A percentile compares a stretch with the other conserved stretches of the same genome.
Conservation (phyloP, 805 yeast species). For the Cyberlindnera japonica region DNA sequence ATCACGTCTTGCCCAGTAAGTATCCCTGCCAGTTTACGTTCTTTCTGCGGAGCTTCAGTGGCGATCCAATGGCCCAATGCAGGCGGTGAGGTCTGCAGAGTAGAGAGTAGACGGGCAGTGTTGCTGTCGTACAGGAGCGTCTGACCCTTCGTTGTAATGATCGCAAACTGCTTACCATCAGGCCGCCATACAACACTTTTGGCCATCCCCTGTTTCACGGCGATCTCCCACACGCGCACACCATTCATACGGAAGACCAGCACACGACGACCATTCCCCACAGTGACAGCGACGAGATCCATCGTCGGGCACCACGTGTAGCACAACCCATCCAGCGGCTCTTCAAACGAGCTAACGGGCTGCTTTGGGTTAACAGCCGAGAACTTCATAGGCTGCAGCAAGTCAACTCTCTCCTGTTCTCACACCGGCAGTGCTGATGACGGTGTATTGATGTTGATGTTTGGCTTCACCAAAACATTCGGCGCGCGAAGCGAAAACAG, state of each 20-base stretch:
- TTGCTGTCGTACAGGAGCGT: constrained; percentile 44
- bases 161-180: constrained; percentile 40
- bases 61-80: constrained; percentile 20
- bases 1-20: constrained; percentile 29
- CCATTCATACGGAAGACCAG: constrained; percentile 54
- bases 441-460: background rate
- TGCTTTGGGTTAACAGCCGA: constrained; percentile 1
- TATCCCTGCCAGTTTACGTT: constrained; percentile 23
- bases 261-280: constrained; percentile 41
- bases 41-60: background rate
- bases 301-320: constrained; percentile 47
- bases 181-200: constrained; percentile 32
- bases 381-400: no score
- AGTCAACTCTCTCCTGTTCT: no score
- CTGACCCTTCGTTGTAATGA: constrained; percentile 41
- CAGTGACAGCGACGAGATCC: constrained; percentile 47
- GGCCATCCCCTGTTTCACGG: constrained; percentile 25
- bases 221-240: constrained; percentile 47
- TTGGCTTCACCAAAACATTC: constrained; percentile 1
- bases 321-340: constrained; percentile 14
- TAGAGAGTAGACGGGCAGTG: constrained; percentile 38
- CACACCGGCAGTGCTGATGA: background rate
- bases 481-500: background rate
- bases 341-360: constrained; percentile 5
- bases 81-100: constrained; percentile 11